Evolutionary conservation across 331 rosid genomes (phyloP).

Genomic region (Ulmus americana): DNA sequence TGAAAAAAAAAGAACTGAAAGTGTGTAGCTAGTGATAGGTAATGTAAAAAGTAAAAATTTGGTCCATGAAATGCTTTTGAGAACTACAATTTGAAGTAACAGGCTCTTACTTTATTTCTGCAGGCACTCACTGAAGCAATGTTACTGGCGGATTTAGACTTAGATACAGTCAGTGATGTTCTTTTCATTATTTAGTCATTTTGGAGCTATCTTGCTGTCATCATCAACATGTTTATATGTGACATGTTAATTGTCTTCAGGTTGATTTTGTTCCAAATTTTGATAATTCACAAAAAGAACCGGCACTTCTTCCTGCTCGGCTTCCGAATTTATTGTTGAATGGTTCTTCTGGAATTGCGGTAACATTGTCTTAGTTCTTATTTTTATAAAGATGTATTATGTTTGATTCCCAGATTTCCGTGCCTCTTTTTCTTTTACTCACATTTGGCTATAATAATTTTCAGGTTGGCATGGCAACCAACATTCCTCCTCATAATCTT

Average conservation of each 20-base stretch:
- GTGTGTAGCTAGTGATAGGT: not conserved
- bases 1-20: no score
- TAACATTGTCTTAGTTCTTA: conserved; percentile 28
- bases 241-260: conserved; percentile 37
- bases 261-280: conserved; percentile 88
- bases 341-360: conserved; percentile 99
- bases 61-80: not conserved
- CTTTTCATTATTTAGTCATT: conserved; percentile 16
- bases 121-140: conserved; percentile 83
- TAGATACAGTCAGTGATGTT: conserved; percentile 67
- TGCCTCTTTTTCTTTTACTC: conserved; percentile 12
- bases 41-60: not conserved
- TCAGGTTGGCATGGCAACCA: conserved; percentile 99
- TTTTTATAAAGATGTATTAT: conserved; percentile 5
- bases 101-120: conserved; percentile 31
- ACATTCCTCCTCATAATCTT: conserved; percentile 96
- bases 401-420: conserved; percentile 9
- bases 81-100: conserved; percentile 13
- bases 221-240: conserved; percentile 10
- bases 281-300: conserved; percentile 92
- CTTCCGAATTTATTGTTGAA: conserved; percentile 82
- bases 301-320: conserved; percentile 85
- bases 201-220: conserved; percentile 17
- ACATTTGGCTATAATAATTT: conserved; percentile 12
- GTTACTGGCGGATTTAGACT: conserved; percentile 74